Conservation (phyloP, 768 basidiomycete species). For the Xanthoconium stramineum region DNA sequence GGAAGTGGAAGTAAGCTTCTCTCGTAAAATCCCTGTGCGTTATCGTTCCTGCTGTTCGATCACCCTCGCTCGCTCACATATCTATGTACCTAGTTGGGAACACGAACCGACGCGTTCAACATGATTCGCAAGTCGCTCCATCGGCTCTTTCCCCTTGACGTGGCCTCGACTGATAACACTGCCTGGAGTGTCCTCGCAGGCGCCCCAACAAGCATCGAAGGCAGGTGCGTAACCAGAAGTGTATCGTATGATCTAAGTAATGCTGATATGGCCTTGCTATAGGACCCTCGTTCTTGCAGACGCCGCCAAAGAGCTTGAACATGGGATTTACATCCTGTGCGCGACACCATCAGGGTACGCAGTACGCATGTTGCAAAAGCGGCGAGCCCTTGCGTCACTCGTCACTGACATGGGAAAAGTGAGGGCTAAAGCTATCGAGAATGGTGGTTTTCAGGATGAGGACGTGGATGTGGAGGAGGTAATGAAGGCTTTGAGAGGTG, state of each 20-base stretch:
- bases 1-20: slow-evolving; percentile 39
- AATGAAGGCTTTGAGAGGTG: slow-evolving; percentile 4
- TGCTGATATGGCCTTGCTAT: background rate
- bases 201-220: slow-evolving; percentile 13
- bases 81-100: slow-evolving; percentile 27
- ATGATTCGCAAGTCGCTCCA: slow-evolving; percentile 40
- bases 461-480: slow-evolving; percentile 12
- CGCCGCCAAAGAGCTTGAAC: slow-evolving; percentile 48
- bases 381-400: slow-evolving; percentile 36
- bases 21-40: slow-evolving; percentile 42
- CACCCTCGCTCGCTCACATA: background rate
- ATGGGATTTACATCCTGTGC: slow-evolving; percentile 44
- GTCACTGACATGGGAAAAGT: background rate
- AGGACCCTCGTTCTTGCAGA: slow-evolving; percentile 43
- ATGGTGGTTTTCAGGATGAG: background rate
- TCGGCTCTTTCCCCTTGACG: slow-evolving; percentile 18
- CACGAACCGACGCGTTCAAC: slow-evolving; percentile 37
- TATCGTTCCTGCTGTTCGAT: background rate
- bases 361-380: slow-evolving; percentile 31
- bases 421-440: background rate
- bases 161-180: slow-evolving; percentile 1
- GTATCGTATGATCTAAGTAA: background rate
- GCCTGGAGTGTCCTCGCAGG: slow-evolving; percentile 28
- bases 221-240: slow-evolving; percentile 19
- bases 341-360: slow-evolving; percentile 51